A percentile compares a stretch with the other conserved stretches of the same genome.
phyloP scores from a whole-genome alignment of 305 asterid genomes.

The Fraxinus velutina region DNA sequence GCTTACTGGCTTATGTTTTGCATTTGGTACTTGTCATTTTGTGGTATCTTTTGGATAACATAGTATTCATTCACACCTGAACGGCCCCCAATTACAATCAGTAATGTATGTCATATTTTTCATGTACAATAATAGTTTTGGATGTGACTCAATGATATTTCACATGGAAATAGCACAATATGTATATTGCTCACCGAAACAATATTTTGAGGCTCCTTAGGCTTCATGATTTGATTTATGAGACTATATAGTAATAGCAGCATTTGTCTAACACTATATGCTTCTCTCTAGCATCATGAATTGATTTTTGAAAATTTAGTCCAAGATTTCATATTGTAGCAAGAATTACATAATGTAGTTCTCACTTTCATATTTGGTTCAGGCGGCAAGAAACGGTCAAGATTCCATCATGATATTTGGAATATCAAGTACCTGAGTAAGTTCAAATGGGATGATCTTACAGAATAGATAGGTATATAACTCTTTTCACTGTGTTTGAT shows the following conservation, averaged over 20 bases:
- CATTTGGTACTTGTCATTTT: conserved; percentile 1
- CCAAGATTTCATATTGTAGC: background rate
- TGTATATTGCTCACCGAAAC: too few species aligned
- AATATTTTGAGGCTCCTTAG: too few species aligned
- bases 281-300: too few species aligned
- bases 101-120: too few species aligned
- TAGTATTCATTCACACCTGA: background rate
- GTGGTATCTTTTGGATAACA: background rate
- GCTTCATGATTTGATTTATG: too few species aligned
- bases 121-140: too few species aligned
- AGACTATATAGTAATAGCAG: too few species aligned
- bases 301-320: background rate
- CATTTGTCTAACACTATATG: too few species aligned
- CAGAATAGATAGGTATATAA: conserved; percentile 65
- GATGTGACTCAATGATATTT: too few species aligned
- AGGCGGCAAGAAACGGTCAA: conserved; percentile 88
- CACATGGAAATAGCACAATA: too few species aligned
- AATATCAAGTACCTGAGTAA: conserved; percentile 90
- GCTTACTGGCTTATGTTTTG: background rate
- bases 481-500: background rate
- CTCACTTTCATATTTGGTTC: conserved; percentile 15
- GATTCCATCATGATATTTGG: conserved; percentile 84
- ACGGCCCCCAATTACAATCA: too few species aligned
- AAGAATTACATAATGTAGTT: background rate
- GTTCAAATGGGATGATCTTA: conserved; percentile 95